Base-by-base conservation (phyloP, 2,329 filamentous ascomycete species). In the Myriosclerotinia curreyana region DNA sequence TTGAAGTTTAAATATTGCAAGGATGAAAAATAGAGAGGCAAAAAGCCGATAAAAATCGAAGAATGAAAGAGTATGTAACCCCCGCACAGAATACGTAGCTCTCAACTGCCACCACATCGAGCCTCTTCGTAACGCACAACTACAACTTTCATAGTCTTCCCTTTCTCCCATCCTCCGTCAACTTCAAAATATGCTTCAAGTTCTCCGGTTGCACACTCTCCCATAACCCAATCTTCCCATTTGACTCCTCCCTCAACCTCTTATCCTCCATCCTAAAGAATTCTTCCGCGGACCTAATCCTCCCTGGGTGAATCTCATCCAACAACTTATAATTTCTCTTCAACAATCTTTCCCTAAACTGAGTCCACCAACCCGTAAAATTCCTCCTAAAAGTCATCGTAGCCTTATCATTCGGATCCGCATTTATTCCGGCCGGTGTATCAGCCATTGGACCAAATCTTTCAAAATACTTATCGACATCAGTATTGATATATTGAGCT, bases 281-380 rank as follows among this genome's bases (percentile, higher is more conserved):
- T 66, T 83, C 77, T 69, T 82, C 80, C 0, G 76, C 79, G 42
- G 73, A 79, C 69, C 71, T 77, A 63, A 82, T 79, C n/a, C 82
- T 74, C 1, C 69, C 69, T 0, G 82, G 82, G 69, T 80, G 76
- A 56, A 85, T 83, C 71, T 80, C 76, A 69, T 84, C 82, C 50
- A 85, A 71, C 22, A 83, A 66, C 17, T 68, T 73, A 68, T 82
- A 83, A 68, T 84, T 78, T 58, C 81, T 75, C 65, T 71, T 70
- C 1, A 82, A 67, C 6, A 83, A 66, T 1, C 77, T 78, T 62
- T 76, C 61, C 53, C 73, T 76, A 74, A 77, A 84, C 60, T 79
- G 65, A 63, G 77, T 80, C 79, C 81, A 84, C 67, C 80, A 83
- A 0, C 77, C 81, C 0, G 77, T 78, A 67, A 84, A 84, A 67